A percentile compares a stretch with the other conserved stretches of the same genome.
phyloP scores from a whole-genome alignment of 2,329 filamentous ascomycete genomes.

The Colletotrichum sidae region DNA sequence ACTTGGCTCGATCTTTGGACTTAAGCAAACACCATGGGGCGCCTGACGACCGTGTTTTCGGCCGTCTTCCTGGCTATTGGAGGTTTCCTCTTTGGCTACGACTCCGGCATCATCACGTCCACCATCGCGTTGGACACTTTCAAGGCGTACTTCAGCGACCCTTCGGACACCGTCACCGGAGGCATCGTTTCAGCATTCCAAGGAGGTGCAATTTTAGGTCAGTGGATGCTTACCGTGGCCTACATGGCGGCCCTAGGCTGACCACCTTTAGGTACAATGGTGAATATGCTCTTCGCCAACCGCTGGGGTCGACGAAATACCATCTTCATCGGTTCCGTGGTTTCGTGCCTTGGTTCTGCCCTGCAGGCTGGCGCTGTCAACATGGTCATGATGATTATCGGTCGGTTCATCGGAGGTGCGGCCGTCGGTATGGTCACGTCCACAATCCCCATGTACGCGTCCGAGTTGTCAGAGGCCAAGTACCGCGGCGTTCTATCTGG shows the following conservation, averaged over 20 bases:
- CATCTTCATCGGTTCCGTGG: conserved; percentile 45
- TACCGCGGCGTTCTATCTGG: conserved; percentile 53
- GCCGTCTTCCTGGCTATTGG: conserved; percentile 43
- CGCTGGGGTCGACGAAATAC: conserved; percentile 43
- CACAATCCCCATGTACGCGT: conserved; percentile 59
- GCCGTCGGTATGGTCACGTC: conserved; percentile 60
- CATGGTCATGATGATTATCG: conserved; percentile 59
- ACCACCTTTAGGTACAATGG: conserved; percentile 36
- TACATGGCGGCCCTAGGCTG: no score
- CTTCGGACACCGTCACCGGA: conserved; percentile 42
- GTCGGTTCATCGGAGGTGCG: conserved; percentile 60
- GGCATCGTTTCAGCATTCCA: conserved; percentile 44
- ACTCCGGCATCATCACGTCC: conserved; percentile 58
- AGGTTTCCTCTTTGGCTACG: conserved; percentile 56
- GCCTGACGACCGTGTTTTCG: conserved; percentile 31
- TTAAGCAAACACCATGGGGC: conserved; percentile 34
- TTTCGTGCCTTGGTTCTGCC: conserved; percentile 45
- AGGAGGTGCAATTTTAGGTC: conserved; percentile 41
- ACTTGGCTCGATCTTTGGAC: no score
- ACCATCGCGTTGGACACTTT: conserved; percentile 42
- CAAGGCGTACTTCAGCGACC: conserved; percentile 56
- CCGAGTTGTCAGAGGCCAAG: conserved; percentile 52
- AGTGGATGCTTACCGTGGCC: no score
- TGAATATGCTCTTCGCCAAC: conserved; percentile 46
- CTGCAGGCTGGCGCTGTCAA: conserved; percentile 47